Percentiles rank a stretch among this genome's conserved stretches.
Evolutionary conservation across 345 rosid genomes (phyloP).

Genomic region (Microcos paniculata): DNA sequence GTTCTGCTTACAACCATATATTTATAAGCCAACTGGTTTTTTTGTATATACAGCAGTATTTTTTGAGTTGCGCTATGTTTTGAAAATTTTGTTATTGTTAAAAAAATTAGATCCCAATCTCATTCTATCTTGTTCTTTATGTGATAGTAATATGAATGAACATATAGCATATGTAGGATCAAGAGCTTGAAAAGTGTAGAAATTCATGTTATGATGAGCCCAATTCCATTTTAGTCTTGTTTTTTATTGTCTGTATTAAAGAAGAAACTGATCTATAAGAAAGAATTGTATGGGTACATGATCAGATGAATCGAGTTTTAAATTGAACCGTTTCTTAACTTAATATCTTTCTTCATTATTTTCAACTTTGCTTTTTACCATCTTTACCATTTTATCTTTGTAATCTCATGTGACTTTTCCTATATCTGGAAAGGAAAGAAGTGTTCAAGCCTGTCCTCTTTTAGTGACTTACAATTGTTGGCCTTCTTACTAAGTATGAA

Average conservation of each 20-base stretch:
- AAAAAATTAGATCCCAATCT: not conserved
- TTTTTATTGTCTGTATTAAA: not conserved
- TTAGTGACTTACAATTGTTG: not conserved
- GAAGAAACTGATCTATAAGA: not conserved
- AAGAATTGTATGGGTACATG: not conserved
- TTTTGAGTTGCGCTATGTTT: not conserved
- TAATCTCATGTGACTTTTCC: conserved; percentile 19
- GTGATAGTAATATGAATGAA: no score
- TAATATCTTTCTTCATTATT: not conserved
- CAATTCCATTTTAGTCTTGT: not conserved
- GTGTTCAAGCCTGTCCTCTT: conserved; percentile 15
- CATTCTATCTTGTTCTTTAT: no score
- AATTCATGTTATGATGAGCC: not conserved
- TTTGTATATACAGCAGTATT: not conserved
- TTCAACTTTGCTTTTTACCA: not conserved
- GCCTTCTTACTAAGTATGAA: not conserved
- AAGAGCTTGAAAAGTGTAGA: not conserved
- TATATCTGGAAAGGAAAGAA: conserved; percentile 24
- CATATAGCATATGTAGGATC: not conserved
- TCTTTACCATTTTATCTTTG: conserved; percentile 1
- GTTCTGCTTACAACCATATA: not conserved
- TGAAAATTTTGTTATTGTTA: not conserved
- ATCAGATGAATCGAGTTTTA: not conserved
- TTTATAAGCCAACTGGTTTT: not conserved
- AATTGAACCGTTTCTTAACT: not conserved